Evolutionary conservation across 345 rosid genomes (phyloP).

Genomic region (Cardamine occulta): DNA sequence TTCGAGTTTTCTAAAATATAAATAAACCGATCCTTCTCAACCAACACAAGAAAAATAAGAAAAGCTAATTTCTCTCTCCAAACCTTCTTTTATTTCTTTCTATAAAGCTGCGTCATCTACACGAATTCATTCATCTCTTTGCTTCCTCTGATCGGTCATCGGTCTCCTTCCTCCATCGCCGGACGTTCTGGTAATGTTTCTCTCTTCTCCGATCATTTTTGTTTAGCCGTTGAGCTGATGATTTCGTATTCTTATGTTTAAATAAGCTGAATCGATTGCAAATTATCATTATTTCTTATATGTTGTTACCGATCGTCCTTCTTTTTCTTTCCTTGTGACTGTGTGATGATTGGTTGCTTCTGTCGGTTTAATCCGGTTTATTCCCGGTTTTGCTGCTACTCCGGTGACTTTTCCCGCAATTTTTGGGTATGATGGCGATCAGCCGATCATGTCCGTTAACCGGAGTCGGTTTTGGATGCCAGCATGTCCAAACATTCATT

Average conservation of each 20-base stretch:
- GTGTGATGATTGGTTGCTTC: conserved; percentile 25
- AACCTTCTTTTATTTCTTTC: conserved; percentile 7
- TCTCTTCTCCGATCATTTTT: conserved; percentile 33
- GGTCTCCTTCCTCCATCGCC: conserved; percentile 17
- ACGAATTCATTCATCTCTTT: conserved; percentile 34
- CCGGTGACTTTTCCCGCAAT: conserved; percentile 30
- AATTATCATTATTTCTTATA: neutral
- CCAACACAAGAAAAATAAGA: neutral
- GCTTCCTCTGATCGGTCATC: conserved; percentile 32
- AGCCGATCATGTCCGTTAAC: conserved; percentile 17
- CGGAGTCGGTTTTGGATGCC: conserved; percentile 10
- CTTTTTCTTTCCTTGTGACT: neutral
- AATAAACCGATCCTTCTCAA: conserved; percentile 21
- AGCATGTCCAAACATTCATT: neutral
- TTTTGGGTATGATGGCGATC: conserved; percentile 24
- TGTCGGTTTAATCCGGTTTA: conserved; percentile 10
- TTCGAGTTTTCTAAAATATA: conserved; percentile 1
- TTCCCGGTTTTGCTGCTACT: neutral
- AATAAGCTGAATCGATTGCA: conserved; percentile 21
- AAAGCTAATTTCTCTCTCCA: conserved; percentile 36
- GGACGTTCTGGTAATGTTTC: conserved; percentile 34
- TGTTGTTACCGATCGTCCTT: conserved; percentile 17
- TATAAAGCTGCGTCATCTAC: conserved; percentile 28
- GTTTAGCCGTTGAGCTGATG: conserved; percentile 9
- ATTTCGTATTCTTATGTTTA: neutral